Evolutionary conservation across 176 grass and related monocot species (phyloP), one percentile per base, ranked within the genome.

Genomic region (Musa schizocarpa): DNA sequence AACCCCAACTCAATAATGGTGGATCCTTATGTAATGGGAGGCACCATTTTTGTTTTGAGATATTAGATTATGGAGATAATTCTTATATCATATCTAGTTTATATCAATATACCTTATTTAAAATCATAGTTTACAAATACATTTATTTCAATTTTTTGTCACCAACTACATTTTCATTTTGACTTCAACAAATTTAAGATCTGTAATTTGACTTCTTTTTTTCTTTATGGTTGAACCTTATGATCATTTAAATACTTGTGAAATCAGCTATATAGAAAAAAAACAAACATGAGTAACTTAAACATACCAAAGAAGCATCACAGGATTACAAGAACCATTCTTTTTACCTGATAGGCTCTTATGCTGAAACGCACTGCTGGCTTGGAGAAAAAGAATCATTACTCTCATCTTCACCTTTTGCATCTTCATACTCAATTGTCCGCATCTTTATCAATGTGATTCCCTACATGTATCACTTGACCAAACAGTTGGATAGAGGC

Each of bases 401-500:
- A 43, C 4, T 43, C 34, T 43, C 34, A 43, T 43, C 34, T 43
- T 43, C 34, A 34, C 29, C 29, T 4, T 34, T 34, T 34, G 29
- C 3, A 4, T 43, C 34, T 43, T 43, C 34, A 43, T 43, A 43
- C 34, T 4, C 3, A 61, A 8, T 1, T 29, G 25, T 68, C 25
- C 27, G 5, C 13, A 68, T 68, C 26, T 7, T 26, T 16, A 17
- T 68, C 34, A 72, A 11, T 1, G 23, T 11, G 10, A 23, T 52
- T 53, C 29, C 27, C 13, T 17, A 26, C 25, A 13, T 62, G 53
- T 54, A 79, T 79, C 9, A 25, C 68, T 68, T 71, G 26, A 22
- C 77, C 77, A 62, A 79, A 72, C 24, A 79, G 16, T 53, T 23
- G 25, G 48, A 79, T 12, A 54, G 63, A 68, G 1, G 13, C 20